Base-by-base conservation (phyloP, 768 basidiomycete species). In the Auricularia heimuer region DNA sequence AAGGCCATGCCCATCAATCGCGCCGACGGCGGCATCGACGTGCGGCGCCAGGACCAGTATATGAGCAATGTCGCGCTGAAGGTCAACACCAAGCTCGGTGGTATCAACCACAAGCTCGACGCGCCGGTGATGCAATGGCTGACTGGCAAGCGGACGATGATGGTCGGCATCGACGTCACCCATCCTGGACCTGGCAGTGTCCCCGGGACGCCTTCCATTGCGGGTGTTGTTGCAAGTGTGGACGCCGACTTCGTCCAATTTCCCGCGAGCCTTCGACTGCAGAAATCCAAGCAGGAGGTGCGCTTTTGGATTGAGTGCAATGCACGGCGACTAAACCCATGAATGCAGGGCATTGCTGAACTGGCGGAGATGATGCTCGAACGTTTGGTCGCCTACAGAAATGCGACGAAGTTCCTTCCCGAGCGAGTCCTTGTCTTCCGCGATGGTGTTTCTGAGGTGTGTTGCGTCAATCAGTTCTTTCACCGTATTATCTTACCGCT, bases 31-130 rank as follows among this genome's bases (percentile, higher is more conserved):
- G 85, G 85, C 39, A 14, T 42, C 8, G 39, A 42, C 3, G 39
- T 42, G 7, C 39, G 39, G 8, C 39, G 39, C 39, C 39, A 51
- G 47, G 47, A 51, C 18, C 89, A 92, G 68, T 94, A 93, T 71
- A 82, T 91, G 64, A 87, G 90, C 10, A 93, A 91, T 18, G 21
- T 92, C 42, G 88, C 88, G 0, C 75, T 93, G 64, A 93, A 94
- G 69, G 81, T 90, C 7, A 94, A 94, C 69, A 85, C 85, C 42
- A 94, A 94, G 74, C 83, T 93, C 1, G 89, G 90, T 4, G 92
- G 92, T 0, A 77, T 88, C 33, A 94, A 94, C 68, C 92, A 94
- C 73, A 67, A 80, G 62, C 75, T 92, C 12, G 87, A 87, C 42
- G 71, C 77, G 0, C 69, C 65, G 1, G 81, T 83, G 1, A 83